phyloP scores from a whole-genome alignment of 148 eudicot species.

The Camellia japonica region DNA sequence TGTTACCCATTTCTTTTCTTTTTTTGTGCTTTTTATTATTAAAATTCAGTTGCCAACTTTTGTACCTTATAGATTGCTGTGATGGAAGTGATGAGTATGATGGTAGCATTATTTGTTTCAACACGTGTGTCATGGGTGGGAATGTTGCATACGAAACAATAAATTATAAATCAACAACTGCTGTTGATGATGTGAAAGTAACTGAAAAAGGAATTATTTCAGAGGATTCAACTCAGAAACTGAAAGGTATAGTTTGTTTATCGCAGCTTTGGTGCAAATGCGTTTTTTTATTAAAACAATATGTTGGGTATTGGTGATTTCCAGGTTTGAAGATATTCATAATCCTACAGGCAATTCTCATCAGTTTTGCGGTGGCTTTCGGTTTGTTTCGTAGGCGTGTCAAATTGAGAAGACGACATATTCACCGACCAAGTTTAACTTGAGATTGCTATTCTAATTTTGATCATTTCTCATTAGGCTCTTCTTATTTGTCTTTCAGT shows the following conservation, averaged over 20 bases:
- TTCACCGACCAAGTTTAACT: slow-evolving; percentile 20
- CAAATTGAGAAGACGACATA: slow-evolving; percentile 45
- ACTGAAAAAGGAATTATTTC: slow-evolving; percentile 27
- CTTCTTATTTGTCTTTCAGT: neutral
- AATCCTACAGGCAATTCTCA: slow-evolving; percentile 48
- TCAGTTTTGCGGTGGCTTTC: slow-evolving; percentile 37
- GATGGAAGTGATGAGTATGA: slow-evolving; percentile 97
- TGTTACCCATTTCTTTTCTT: neutral
- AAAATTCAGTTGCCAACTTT: slow-evolving; percentile 11
- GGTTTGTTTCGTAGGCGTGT: slow-evolving; percentile 36
- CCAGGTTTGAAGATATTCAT: slow-evolving; percentile 70
- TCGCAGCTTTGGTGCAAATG: neutral
- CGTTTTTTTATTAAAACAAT: slow-evolving; percentile 2
- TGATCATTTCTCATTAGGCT: neutral
- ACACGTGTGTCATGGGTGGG: slow-evolving; percentile 87
- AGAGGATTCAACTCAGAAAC: slow-evolving; percentile 48
- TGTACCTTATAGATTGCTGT: slow-evolving; percentile 65
- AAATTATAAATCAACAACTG: slow-evolving; percentile 31
- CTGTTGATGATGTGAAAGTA: slow-evolving; percentile 24
- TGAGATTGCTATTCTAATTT: neutral
- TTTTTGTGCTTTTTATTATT: neutral
- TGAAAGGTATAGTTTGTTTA: slow-evolving; percentile 41
- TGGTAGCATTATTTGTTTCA: slow-evolving; percentile 60
- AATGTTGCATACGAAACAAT: slow-evolving; percentile 48
- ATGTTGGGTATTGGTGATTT: slow-evolving; percentile 15